Conservation (phyloP, 257 asterid genomes). For the Lycium ferocissimum region DNA sequence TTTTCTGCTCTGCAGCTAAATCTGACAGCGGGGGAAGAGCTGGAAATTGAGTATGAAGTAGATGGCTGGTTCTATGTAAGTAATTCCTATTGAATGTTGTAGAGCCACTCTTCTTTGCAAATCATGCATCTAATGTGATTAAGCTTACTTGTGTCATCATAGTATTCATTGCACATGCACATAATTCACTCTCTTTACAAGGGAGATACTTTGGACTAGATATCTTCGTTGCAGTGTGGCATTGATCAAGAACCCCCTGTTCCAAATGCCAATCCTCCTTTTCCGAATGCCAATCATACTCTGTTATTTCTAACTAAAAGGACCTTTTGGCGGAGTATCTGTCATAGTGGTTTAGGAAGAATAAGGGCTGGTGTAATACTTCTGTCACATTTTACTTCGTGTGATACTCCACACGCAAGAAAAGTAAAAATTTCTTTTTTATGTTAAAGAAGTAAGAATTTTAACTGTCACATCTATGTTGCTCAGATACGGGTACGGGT, state of each 20-base stretch:
- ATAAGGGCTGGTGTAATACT: not conserved
- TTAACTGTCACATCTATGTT: not conserved
- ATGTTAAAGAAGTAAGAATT: not conserved
- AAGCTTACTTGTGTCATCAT: constrained; percentile 8
- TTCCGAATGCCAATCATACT: constrained; percentile 9
- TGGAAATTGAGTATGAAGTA: constrained; percentile 95
- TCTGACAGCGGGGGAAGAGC: constrained; percentile 91
- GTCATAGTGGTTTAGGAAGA: constrained; percentile 17
- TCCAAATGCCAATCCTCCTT: constrained; percentile 4
- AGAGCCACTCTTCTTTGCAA: not conserved
- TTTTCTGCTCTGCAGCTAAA: constrained; percentile 68
- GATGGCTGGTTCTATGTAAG: constrained; percentile 99
- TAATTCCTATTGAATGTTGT: constrained; percentile 35
- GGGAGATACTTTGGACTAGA: constrained; percentile 19
- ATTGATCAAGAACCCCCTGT: constrained; percentile 2
- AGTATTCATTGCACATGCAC: not conserved
- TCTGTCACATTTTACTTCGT: constrained; percentile 4
- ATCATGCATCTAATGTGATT: constrained; percentile 25
- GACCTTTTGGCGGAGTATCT: not conserved
- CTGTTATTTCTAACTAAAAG: not conserved
- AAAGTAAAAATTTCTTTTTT: not conserved
- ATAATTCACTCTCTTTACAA: not conserved
- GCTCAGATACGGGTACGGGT: not conserved
- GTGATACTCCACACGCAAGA: constrained; percentile 10
- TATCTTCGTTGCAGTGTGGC: not conserved